Evolutionary conservation across 768 basidiomycete genomes (phyloP).

Genomic region (Leccinellum rugosiceps): DNA sequence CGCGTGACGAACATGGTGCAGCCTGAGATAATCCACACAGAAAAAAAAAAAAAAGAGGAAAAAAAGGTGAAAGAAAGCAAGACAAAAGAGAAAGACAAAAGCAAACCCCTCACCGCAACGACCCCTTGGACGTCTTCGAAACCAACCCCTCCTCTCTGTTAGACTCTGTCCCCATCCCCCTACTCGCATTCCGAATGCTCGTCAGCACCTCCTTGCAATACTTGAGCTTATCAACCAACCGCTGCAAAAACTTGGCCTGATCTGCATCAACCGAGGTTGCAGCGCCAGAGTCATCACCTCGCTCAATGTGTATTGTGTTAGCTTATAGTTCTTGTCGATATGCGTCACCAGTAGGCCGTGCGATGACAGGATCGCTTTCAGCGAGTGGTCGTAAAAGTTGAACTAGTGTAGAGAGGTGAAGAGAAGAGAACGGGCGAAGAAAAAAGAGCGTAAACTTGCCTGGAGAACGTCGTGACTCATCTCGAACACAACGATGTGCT

Average conservation of each 20-base stretch:
- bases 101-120: no score
- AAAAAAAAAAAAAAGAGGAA: no score
- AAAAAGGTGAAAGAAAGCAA: no score
- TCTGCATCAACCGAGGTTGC: conserved; percentile 47
- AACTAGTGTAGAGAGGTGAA: conserved; percentile 52
- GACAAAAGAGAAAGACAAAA: no score
- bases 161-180: no score
- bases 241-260: conserved; percentile 56
- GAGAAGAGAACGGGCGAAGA: neutral
- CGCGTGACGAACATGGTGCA: no score
- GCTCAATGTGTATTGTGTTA: conserved; percentile 70
- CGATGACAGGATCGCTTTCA: conserved; percentile 85
- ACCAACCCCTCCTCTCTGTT: no score
- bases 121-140: no score
- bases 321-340: conserved; percentile 84
- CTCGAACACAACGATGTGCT: conserved; percentile 95
- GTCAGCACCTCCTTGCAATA: no score
- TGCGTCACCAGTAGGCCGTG: conserved; percentile 78
- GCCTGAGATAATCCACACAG: no score
- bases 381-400: conserved; percentile 99
- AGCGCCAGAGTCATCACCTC: conserved; percentile 63
- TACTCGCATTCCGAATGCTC: no score
- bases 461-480: conserved; percentile 94
- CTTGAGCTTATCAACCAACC: conserved; percentile 47
- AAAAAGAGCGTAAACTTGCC: conserved; percentile 44